Evolutionary conservation across 768 basidiomycete species (phyloP), one percentile per base, ranked within the genome.

Genomic region (Cantharellus cinnabarinus): DNA sequence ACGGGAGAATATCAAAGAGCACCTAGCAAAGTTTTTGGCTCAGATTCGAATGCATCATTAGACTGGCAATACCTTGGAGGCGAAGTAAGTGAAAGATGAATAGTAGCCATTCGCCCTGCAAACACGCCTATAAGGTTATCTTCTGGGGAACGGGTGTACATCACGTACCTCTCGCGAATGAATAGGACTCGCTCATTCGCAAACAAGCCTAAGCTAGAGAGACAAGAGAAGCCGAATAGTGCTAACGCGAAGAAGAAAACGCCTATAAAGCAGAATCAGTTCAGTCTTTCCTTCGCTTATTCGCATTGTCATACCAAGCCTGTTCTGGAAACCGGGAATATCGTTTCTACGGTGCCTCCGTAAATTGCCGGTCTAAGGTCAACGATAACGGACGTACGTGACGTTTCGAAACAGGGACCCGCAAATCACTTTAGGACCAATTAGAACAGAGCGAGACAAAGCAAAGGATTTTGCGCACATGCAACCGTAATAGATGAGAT

Each of bases 171-270:
- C 70, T 99, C 95, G n/a, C 95, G 82, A 81, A 97, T 97, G 73
- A 98, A 99, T 55, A 99, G 71, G 60, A 98, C 82, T 50, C 95
- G 79, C 67, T 99, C 95, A 64, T 89, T 90, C 3, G 95, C 88
- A 67, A 99, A 98, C 56, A 95, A 71, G 2, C 89, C 87, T 56
- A 99, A 73, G 58, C 93, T 97, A 5, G 91, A 91, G 59, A 99
- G 71, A 67, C 90, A 94, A 3, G 94, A 94, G 72, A 99, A 98
- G 2, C 91, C 95, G 64, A 99, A 98, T 4, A 99, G 73, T 1
- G 91, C 83, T n/a, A 99, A 74, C 2, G 90, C 83, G 72, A 99
- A 99, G 75, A 99, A 93, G 79, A 98, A 97, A 58, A 97, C 77
- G 4, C 93, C 88, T 79, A 57, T 4, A 42, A 62, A 61, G 50